Conservation (phyloP, 192 early-diverging fungal genomes). For the Dissophora globulifera region DNA sequence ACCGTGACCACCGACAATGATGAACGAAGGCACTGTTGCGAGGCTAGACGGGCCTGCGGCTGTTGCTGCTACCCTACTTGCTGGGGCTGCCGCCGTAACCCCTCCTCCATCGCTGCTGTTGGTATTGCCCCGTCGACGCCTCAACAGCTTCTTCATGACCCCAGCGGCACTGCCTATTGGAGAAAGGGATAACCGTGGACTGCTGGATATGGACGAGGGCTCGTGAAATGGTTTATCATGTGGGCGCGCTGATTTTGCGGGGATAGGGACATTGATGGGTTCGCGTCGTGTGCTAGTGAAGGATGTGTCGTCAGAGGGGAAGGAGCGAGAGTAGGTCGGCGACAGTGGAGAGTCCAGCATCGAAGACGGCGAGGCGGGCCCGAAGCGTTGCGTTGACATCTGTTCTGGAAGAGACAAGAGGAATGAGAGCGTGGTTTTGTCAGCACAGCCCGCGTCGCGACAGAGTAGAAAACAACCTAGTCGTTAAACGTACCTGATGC, state of each 20-base stretch:
- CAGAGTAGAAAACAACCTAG: too few species aligned
- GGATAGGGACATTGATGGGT: conserved; percentile 11
- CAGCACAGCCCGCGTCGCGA: too few species aligned
- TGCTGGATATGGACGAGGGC: not conserved
- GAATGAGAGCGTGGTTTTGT: conserved; percentile 4
- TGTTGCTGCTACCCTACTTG: too few species aligned
- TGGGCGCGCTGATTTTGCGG: not conserved
- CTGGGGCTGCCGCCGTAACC: too few species aligned
- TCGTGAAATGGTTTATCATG: conserved; percentile 1
- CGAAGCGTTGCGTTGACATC: conserved; percentile 22
- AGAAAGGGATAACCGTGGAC: conserved; percentile 16
- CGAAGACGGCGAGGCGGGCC: conserved; percentile 28
- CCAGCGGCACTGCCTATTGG: conserved; percentile 31
- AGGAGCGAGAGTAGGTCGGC: not conserved
- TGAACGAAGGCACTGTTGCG: conserved; percentile 10
- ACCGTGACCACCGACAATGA: conserved; percentile 28
- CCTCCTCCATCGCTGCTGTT: conserved; percentile 3
- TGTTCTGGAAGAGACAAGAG: not conserved
- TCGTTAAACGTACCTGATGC: too few species aligned
- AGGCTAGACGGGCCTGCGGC: not conserved
- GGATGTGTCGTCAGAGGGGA: not conserved
- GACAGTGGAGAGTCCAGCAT: conserved; percentile 11
- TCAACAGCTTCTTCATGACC: conserved; percentile 31
- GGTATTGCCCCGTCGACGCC: conserved; percentile 23
- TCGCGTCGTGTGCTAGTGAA: not conserved